These are phyloP conservation scores for Puccinia sorghi DNA, from an alignment of 1,284 basidiomycete species.

Conservation along the genomic window DNA sequence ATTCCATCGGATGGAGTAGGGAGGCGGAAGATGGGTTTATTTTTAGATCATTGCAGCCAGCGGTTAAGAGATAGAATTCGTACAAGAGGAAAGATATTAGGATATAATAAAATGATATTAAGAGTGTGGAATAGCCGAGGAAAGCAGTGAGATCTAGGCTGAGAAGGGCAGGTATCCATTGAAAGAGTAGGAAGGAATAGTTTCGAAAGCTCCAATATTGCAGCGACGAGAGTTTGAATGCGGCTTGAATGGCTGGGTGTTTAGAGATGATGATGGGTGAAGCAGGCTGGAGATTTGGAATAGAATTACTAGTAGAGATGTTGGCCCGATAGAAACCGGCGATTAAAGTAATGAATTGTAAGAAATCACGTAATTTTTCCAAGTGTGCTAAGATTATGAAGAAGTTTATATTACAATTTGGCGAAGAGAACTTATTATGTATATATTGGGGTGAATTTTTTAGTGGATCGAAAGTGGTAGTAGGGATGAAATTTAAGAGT, in stretches of 20 bases:
- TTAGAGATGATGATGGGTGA: not conserved
- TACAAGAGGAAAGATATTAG: conserved; percentile 51
- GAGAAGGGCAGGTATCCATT: conserved; percentile 53
- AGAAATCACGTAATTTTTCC: conserved; percentile 51
- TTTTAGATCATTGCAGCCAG: conserved; percentile 50
- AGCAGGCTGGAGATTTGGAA: no score
- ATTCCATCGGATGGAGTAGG: not conserved
- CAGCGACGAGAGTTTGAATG: conserved; percentile 44
- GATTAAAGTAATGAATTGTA: conserved; percentile 49
- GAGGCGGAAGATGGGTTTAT: not conserved
- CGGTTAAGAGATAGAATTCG: conserved; percentile 54
- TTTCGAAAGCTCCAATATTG: conserved; percentile 32
- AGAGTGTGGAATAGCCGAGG: not conserved
- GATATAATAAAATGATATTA: conserved; percentile 52
- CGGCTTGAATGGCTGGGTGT: not conserved
- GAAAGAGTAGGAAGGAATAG: conserved; percentile 6
- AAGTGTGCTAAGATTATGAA: conserved; percentile 49
- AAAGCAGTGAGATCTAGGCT: conserved; percentile 52
- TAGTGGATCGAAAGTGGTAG: no score
- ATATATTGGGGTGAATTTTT: no score
- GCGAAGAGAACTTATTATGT: no score
- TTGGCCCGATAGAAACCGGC: not conserved
- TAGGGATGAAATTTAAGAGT: conserved; percentile 15
- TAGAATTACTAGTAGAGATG: not conserved
- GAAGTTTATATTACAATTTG: no score